Percentiles rank a stretch among this genome's conserved stretches.
These are phyloP conservation scores for Arabidopsis arenosa DNA, from an alignment of 345 rosid genomes.

Conservation along the genomic window DNA sequence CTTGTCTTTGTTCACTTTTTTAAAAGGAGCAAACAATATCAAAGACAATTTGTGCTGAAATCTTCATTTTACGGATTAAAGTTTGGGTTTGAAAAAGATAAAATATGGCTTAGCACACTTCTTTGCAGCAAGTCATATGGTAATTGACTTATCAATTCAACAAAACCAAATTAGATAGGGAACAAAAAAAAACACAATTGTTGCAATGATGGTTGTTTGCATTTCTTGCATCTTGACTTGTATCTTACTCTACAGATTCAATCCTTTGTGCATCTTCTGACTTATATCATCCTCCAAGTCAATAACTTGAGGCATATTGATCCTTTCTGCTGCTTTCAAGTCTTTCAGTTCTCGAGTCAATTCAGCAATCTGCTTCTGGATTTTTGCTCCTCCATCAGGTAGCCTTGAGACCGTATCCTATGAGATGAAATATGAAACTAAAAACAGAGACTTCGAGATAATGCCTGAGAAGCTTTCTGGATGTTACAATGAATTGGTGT, in stretches of 20 bases:
- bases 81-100: background rate
- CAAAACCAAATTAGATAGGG: background rate
- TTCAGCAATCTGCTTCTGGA: constrained; percentile 70
- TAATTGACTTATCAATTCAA: constrained; percentile 33
- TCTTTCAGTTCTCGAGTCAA: constrained; percentile 63
- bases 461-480: constrained; percentile 10
- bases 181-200: background rate
- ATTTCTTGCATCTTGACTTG: constrained; percentile 6
- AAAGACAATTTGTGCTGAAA: background rate
- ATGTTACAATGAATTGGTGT: background rate
- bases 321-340: constrained; percentile 46
- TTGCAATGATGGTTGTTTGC: constrained; percentile 17
- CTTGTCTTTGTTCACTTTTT: background rate
- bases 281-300: constrained; percentile 64
- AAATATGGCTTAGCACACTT: background rate
- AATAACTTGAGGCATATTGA: constrained; percentile 49
- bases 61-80: background rate
- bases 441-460: constrained; percentile 9
- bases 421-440: constrained; percentile 19
- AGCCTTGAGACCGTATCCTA: constrained; percentile 71
- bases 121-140: constrained; percentile 32
- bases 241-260: constrained; percentile 57
- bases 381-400: constrained; percentile 80
- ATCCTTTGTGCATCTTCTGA: constrained; percentile 53
- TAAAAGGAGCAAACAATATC: background rate